Conservation (phyloP, 2,329 filamentous ascomycete genomes). For the Colletotrichum lindemuthianum region DNA sequence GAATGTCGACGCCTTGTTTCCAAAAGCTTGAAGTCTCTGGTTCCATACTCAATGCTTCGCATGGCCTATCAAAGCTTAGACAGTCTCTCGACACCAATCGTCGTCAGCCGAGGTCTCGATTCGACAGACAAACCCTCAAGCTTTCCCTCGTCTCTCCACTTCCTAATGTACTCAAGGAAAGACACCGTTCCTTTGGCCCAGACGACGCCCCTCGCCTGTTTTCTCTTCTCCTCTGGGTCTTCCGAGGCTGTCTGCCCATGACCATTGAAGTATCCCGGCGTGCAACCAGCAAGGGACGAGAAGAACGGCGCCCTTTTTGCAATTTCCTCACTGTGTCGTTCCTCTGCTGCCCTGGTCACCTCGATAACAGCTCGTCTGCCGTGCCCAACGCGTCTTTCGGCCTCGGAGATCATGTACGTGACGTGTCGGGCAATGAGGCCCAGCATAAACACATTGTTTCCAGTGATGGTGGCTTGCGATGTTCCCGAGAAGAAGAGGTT, state of each 20-base stretch:
- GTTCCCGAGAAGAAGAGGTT: slow-evolving; percentile 37
- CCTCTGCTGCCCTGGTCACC: slow-evolving; percentile 39
- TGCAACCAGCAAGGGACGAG: slow-evolving; percentile 27
- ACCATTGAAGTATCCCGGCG: slow-evolving; percentile 15
- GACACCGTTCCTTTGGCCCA: slow-evolving; percentile 5
- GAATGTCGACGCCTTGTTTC: too few relatives aligned
- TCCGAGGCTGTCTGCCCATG: slow-evolving; percentile 3
- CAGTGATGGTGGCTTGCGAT: not conserved
- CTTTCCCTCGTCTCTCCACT: slow-evolving; percentile 2
- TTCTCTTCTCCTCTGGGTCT: not conserved
- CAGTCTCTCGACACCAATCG: not conserved
- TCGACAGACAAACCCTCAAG: not conserved
- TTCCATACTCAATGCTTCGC: too few relatives aligned
- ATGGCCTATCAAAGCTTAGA: not conserved
- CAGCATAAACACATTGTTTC: not conserved
- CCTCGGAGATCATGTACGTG: slow-evolving; percentile 47
- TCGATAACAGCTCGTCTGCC: slow-evolving; percentile 51
- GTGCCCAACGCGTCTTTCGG: not conserved
- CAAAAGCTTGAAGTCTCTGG: too few relatives aligned
- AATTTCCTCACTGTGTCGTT: slow-evolving; percentile 46
- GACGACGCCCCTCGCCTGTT: not conserved
- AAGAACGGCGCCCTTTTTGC: slow-evolving; percentile 25
- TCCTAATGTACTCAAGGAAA: not conserved
- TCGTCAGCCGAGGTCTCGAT: not conserved
- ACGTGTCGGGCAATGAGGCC: slow-evolving; percentile 54